Conservation (phyloP, 2,329 filamentous ascomycete species). For the Westerdykella sp. region DNA sequence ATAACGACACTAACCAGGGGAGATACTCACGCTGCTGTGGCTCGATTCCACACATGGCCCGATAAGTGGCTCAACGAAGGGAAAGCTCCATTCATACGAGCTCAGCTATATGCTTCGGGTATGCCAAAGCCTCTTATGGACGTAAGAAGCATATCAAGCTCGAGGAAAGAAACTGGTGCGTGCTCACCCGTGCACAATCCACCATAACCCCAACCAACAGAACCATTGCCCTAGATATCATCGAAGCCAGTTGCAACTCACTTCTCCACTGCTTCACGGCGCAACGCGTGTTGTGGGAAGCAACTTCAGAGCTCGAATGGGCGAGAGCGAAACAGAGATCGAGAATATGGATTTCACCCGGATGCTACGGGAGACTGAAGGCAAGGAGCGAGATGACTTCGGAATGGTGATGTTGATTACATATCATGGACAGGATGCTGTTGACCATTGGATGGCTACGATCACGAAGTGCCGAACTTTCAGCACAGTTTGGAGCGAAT, state of each 20-base stretch:
- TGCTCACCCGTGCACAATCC: not conserved
- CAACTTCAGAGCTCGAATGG: slow-evolving; percentile 10
- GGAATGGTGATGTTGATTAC: slow-evolving; percentile 15
- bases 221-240: slow-evolving; percentile 7
- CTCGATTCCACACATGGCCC: slow-evolving; percentile 13
- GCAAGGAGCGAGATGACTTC: slow-evolving; percentile 15
- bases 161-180: too few species aligned
- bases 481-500: slow-evolving; percentile 6
- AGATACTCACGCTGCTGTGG: slow-evolving; percentile 13
- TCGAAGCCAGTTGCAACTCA: slow-evolving; percentile 11
- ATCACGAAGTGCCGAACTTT: slow-evolving; percentile 8
- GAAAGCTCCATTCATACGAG: slow-evolving; percentile 12
- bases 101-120: slow-evolving; percentile 3
- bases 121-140: slow-evolving; percentile 10
- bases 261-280: slow-evolving; percentile 14
- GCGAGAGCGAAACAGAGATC: slow-evolving; percentile 4
- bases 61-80: slow-evolving; percentile 11
- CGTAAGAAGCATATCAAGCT: not conserved
- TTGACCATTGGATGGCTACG: slow-evolving; percentile 12
- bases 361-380: slow-evolving; percentile 8
- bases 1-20: slow-evolving; percentile 4
- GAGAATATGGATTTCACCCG: slow-evolving; percentile 12
- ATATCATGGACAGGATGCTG: slow-evolving; percentile 12
- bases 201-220: slow-evolving; percentile 4
- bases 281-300: slow-evolving; percentile 13